A percentile compares a stretch with the other conserved stretches of the same genome.
These are phyloP conservation scores for Abelmoschus esculentus DNA, from an alignment of 345 rosid genomes.

Conservation along the genomic window DNA sequence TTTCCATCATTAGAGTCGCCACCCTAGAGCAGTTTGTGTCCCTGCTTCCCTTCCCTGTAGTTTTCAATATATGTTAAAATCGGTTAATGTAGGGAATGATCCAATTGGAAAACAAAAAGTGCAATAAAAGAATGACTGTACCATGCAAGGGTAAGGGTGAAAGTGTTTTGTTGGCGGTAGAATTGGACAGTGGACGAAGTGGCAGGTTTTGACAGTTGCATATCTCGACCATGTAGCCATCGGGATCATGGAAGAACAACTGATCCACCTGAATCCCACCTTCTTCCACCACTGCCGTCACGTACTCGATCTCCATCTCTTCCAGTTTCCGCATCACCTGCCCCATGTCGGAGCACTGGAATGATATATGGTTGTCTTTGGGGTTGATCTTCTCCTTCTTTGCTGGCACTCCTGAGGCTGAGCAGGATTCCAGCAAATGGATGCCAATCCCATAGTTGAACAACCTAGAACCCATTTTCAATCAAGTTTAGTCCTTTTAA, in stretches of 20 bases:
- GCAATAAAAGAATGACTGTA: too few relatives aligned
- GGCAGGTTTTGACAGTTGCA: conserved; percentile 75
- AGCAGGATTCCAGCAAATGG: conserved; percentile 36
- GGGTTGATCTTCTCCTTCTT: conserved; percentile 32
- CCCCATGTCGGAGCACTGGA: conserved; percentile 55
- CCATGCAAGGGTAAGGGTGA: too few relatives aligned
- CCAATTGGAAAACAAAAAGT: too few relatives aligned
- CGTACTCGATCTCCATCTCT: conserved; percentile 36
- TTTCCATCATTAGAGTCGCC: conserved; percentile 46
- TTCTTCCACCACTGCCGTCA: conserved; percentile 42
- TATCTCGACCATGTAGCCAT: conserved; percentile 75
- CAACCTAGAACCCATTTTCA: conserved; percentile 24
- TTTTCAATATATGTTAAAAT: too few relatives aligned
- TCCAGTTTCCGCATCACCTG: conserved; percentile 40
- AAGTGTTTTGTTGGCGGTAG: not conserved
- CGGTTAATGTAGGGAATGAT: too few relatives aligned
- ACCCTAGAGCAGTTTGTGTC: conserved; percentile 24
- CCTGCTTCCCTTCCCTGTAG: not conserved
- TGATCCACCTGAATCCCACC: conserved; percentile 42
- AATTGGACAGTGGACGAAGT: conserved; percentile 41
- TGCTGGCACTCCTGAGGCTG: not conserved
- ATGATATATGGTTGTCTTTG: conserved; percentile 71
- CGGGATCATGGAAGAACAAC: conserved; percentile 59
- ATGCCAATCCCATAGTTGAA: conserved; percentile 71
- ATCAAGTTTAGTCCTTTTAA: too few relatives aligned